These are phyloP conservation scores for Clathrus columnatus DNA, from an alignment of 768 basidiomycete species.

Conservation along the genomic window DNA sequence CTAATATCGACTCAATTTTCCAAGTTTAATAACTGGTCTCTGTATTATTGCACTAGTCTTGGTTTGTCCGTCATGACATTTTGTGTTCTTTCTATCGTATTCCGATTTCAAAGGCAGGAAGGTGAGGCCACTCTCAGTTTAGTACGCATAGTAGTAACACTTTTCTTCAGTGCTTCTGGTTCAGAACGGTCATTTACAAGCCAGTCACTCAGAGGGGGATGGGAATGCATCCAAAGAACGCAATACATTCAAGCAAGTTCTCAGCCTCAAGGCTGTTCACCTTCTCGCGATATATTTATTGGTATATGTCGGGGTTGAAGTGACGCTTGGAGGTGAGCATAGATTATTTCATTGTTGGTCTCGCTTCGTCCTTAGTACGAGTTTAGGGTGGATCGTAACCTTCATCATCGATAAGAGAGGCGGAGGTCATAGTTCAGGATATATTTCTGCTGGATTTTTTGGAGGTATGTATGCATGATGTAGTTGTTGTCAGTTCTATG, in stretches of 20 bases:
- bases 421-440: conserved; percentile 42
- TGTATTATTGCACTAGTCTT: conserved; percentile 36
- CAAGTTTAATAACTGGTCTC: conserved; percentile 31
- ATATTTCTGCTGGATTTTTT: conserved; percentile 43
- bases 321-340: too few species aligned
- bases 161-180: neutral
- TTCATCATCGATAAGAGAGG: conserved; percentile 32
- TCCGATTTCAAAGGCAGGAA: neutral
- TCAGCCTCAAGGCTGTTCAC: conserved; percentile 46
- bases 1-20: conserved; percentile 47
- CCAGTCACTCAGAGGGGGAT: neutral
- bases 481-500: conserved; percentile 12
- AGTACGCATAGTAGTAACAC: too few species aligned
- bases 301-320: conserved; percentile 64
- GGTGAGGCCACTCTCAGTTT: neutral
- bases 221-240: too few species aligned
- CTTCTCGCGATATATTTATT: conserved; percentile 54
- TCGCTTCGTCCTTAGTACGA: too few species aligned
- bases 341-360: neutral
- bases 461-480: conserved; percentile 20
- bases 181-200: neutral
- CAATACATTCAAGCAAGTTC: conserved; percentile 32
- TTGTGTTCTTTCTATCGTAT: neutral
- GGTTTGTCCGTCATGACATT: conserved; percentile 25
- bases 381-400: too few species aligned